Percentiles rank a stretch among this genome's conserved stretches.
These are phyloP conservation scores for Cylindrotheca closterium DNA, from an alignment of 108 stramenopile species.

Conservation along the genomic window DNA sequence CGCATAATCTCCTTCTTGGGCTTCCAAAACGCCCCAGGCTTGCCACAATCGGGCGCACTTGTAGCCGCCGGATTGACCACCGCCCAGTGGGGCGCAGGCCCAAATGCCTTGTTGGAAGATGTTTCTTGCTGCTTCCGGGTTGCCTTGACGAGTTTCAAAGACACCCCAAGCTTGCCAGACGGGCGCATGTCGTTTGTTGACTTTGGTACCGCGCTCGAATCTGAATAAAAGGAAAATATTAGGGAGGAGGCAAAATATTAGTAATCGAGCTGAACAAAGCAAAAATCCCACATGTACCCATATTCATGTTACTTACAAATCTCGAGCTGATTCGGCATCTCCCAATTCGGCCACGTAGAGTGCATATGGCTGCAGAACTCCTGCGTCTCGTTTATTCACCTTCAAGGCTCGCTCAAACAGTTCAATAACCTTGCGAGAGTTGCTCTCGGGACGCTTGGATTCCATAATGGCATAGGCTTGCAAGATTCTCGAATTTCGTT, in stretches of 20 bases:
- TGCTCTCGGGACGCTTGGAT: slow-evolving; percentile 68
- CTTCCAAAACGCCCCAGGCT: slow-evolving; percentile 89
- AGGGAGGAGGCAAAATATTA: slow-evolving; percentile 2
- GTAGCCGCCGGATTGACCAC: slow-evolving; percentile 84
- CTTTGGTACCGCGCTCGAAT: slow-evolving; percentile 66
- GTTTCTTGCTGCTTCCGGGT: slow-evolving; percentile 67
- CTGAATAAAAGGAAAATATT: slow-evolving; percentile 15
- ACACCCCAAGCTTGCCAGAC: slow-evolving; percentile 93
- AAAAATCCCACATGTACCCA: not conserved
- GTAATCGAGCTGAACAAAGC: not conserved
- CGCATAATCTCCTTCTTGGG: slow-evolving; percentile 70
- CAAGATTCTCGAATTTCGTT: slow-evolving; percentile 80
- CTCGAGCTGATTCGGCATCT: slow-evolving; percentile 78
- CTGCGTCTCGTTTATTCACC: slow-evolving; percentile 80
- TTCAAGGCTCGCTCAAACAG: slow-evolving; percentile 85
- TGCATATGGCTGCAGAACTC: slow-evolving; percentile 85
- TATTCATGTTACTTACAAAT: slow-evolving; percentile 58
- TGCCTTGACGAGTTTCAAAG: slow-evolving; percentile 78
- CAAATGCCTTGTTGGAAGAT: slow-evolving; percentile 91
- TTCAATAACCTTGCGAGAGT: slow-evolving; percentile 75
- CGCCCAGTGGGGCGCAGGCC: slow-evolving; percentile 79
- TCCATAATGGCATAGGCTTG: slow-evolving; percentile 93
- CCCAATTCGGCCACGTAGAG: slow-evolving; percentile 82
- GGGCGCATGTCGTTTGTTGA: slow-evolving; percentile 82
- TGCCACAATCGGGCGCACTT: slow-evolving; percentile 87